Percentiles rank a stretch among this genome's conserved stretches.
Conservation (phyloP, 2,329 filamentous ascomycete genomes). For the Exophiala sideris region DNA sequence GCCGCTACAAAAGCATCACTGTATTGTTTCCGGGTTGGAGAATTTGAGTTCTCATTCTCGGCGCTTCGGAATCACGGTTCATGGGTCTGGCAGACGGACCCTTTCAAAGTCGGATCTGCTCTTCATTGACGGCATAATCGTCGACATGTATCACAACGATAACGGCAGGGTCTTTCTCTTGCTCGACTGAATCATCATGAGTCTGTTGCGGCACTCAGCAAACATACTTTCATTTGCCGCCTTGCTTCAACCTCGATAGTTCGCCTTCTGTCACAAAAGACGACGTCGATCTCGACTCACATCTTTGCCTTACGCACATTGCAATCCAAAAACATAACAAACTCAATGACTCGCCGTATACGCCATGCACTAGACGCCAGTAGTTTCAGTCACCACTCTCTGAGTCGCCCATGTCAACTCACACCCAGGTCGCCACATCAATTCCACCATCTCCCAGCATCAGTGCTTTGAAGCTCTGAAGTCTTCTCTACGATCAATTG, state of each 20-base stretch:
- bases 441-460: not conserved
- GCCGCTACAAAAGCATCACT: constrained; percentile 21
- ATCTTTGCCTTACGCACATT: constrained; percentile 24
- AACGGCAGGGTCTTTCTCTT: constrained; percentile 22
- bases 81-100: constrained; percentile 17
- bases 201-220: constrained; percentile 18
- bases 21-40: constrained; percentile 20
- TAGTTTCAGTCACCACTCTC: constrained; percentile 16
- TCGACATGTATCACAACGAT: constrained; percentile 27
- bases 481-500: not conserved
- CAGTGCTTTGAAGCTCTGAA: not conserved
- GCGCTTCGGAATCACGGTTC: constrained; percentile 22
- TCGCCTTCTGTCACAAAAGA: constrained; percentile 19
- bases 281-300: constrained; percentile 22
- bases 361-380: constrained; percentile 22
- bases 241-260: constrained; percentile 26
- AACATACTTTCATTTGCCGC: constrained; percentile 20
- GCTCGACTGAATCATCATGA: constrained; percentile 24
- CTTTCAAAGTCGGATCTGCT: constrained; percentile 12
- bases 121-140: constrained; percentile 18
- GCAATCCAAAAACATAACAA: constrained; percentile 17
- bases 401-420: constrained; percentile 13
- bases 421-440: constrained; percentile 3
- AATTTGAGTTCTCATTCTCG: constrained; percentile 17
- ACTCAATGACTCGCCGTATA: constrained; percentile 20